A percentile compares a stretch with the other conserved stretches of the same genome.
phyloP scores from a whole-genome alignment of 768 basidiomycete genomes.

The Kockovaella imperatae region DNA sequence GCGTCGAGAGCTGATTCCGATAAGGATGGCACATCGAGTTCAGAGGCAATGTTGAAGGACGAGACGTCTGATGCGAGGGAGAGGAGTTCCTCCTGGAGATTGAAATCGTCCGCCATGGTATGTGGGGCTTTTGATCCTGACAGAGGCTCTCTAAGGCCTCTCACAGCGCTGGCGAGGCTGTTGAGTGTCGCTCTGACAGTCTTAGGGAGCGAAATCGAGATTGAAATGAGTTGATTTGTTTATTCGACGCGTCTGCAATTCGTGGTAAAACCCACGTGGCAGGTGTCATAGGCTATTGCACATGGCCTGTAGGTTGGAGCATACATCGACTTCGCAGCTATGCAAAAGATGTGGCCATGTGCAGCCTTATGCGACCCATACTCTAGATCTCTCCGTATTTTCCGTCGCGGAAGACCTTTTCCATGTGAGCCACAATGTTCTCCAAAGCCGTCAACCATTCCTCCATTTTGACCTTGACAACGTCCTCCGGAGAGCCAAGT shows the following conservation, averaged over 20 bases:
- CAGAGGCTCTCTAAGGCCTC: background rate
- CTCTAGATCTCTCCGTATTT: slow-evolving; percentile 35
- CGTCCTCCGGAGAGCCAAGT: slow-evolving; percentile 50
- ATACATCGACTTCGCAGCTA: background rate
- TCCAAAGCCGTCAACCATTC: slow-evolving; percentile 55
- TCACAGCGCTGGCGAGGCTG: background rate
- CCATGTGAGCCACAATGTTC: slow-evolving; percentile 50
- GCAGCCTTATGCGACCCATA: background rate
- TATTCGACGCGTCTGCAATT: too few relatives aligned
- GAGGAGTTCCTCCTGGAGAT: slow-evolving; percentile 70
- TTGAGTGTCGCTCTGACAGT: too few relatives aligned
- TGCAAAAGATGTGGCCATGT: too few relatives aligned
- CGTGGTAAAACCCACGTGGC: too few relatives aligned
- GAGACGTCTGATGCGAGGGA: slow-evolving; percentile 54
- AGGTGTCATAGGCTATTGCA: too few relatives aligned
- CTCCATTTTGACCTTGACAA: slow-evolving; percentile 50
- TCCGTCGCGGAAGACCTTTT: slow-evolving; percentile 47
- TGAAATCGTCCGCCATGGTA: slow-evolving; percentile 50
- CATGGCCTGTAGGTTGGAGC: too few relatives aligned
- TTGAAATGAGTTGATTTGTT: background rate
- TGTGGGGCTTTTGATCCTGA: background rate
- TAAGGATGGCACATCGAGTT: slow-evolving; percentile 57
- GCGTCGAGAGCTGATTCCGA: slow-evolving; percentile 45
- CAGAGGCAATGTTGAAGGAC: slow-evolving; percentile 60
- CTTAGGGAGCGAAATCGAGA: too few relatives aligned